Evolutionary conservation across 2,329 filamentous ascomycete species (phyloP).

Genomic region (Xylariaceae sp.): DNA sequence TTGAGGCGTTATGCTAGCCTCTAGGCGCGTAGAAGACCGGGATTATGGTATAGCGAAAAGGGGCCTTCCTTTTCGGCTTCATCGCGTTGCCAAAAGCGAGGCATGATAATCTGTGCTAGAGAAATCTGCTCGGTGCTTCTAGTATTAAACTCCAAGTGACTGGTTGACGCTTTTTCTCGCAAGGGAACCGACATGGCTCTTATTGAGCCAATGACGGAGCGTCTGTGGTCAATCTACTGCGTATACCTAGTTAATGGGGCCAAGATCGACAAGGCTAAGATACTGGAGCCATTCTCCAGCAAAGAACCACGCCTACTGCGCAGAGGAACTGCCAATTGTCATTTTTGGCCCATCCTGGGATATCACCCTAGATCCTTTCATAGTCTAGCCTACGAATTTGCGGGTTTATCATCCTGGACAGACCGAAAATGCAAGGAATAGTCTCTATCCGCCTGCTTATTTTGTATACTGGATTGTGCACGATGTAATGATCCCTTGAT

Average conservation of each 20-base stretch:
- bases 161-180: not conserved
- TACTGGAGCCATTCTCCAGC: conserved; percentile 9
- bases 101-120: not conserved
- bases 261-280: conserved; percentile 8
- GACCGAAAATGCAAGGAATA: not conserved
- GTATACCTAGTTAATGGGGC: not conserved
- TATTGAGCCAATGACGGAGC: not conserved
- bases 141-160: not conserved
- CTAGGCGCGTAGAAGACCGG: not conserved
- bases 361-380: conserved; percentile 5
- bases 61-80: not conserved
- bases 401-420: conserved; percentile 1
- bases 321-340: not conserved
- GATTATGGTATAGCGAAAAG: not conserved
- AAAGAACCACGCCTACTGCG: conserved; percentile 3
- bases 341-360: conserved; percentile 10
- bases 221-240: not conserved
- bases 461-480: not conserved
- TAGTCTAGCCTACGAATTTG: conserved; percentile 6
- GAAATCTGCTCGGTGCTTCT: not conserved
- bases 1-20: not conserved
- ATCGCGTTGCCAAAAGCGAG: not conserved
- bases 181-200: not conserved
- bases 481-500: conserved; percentile 10
- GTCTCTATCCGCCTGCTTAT: not conserved